Evolutionary conservation across 1,284 basidiomycete species (phyloP).

Genomic region (Ceratobasidium sp.): DNA sequence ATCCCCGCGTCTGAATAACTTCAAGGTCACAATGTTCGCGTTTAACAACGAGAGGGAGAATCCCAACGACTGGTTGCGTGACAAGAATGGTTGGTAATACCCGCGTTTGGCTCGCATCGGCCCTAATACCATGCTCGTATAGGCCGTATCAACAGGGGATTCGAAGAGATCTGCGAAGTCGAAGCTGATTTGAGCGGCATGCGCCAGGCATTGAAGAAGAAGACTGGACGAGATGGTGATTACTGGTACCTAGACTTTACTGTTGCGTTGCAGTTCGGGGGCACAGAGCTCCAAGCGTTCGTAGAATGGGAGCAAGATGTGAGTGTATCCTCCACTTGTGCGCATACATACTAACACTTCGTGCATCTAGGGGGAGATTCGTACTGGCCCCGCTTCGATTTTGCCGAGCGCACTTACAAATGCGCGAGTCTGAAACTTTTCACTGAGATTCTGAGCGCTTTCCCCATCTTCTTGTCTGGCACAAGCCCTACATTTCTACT

Average conservation of each 20-base stretch:
- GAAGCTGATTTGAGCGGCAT: conserved; percentile 35
- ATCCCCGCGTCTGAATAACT: conserved; percentile 26
- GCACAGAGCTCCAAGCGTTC: conserved; percentile 37
- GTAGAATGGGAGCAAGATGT: conserved; percentile 39
- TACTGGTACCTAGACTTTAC: conserved; percentile 37
- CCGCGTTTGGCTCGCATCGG: no score
- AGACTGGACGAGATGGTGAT: conserved; percentile 32
- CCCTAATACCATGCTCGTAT: not conserved
- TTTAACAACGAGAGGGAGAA: conserved; percentile 12
- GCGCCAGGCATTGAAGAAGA: conserved; percentile 31
- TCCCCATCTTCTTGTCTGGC: not conserved
- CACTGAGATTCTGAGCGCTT: not conserved
- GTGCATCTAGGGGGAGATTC: conserved; percentile 18
- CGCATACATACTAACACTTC: not conserved
- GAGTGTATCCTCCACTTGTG: not conserved
- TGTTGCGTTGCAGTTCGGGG: conserved; percentile 38
- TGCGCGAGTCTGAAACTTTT: not conserved
- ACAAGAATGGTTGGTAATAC: conserved; percentile 5
- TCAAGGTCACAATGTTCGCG: conserved; percentile 34
- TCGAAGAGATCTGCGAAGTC: conserved; percentile 33
- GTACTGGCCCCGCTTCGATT: conserved; percentile 30
- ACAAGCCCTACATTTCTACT: no score
- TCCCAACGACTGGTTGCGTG: conserved; percentile 26
- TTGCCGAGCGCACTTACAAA: conserved; percentile 30
- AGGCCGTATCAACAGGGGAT: conserved; percentile 34